Evolutionary conservation across 2,329 filamentous ascomycete species (phyloP), one percentile per base, ranked within the genome.

Genomic region (Paraphoma sp.): DNA sequence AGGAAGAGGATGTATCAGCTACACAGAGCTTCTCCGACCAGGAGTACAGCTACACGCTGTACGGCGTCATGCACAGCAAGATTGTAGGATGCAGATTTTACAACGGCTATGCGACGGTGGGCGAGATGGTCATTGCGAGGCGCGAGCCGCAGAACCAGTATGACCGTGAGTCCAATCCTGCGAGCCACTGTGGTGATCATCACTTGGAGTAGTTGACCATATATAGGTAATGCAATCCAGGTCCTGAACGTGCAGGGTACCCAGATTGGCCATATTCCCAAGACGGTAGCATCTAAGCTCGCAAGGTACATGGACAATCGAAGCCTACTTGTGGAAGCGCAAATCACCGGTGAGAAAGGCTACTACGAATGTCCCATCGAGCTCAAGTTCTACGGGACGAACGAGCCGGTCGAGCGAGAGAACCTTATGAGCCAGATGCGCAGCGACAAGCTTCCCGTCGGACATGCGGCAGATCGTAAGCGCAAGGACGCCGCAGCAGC

Each of bases 211-310:
- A 28, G 29, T 9, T 38, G 16, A 48, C 45, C 18, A 64, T 62
- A 64, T 62, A 47, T 23, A 23, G 23, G 23, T 3, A 95, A 95
- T 76, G 92, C 92, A 0, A 92, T 96, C 54, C 85, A 87, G 5
- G 86, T 96, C 1, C 83, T 90, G 66, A 96, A 95, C 73, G 90
- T 93, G 12, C 84, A 90, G 69, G 84, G 86, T 14, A 73, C 76
- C 7, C 92, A 96, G 68, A 91, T 96, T 65, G 92, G 92, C 0
- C 92, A 96, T 75, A 81, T 96, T 41, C 89, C 90, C 6, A 82
- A 86, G 11, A 81, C 77, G 1, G 70, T 92, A 18, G 91, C 88
- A 0, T 78, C 81, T n/a, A 94, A 90, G 74, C 78, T 97, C 51
- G 87, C 91, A 0, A 85, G 83, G 1, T 92, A 91, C 70, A 82